A percentile compares a stretch with the other conserved stretches of the same genome.
These are phyloP conservation scores for Termitomyces sp. DNA, from an alignment of 768 basidiomycete species.

Conservation along the genomic window DNA sequence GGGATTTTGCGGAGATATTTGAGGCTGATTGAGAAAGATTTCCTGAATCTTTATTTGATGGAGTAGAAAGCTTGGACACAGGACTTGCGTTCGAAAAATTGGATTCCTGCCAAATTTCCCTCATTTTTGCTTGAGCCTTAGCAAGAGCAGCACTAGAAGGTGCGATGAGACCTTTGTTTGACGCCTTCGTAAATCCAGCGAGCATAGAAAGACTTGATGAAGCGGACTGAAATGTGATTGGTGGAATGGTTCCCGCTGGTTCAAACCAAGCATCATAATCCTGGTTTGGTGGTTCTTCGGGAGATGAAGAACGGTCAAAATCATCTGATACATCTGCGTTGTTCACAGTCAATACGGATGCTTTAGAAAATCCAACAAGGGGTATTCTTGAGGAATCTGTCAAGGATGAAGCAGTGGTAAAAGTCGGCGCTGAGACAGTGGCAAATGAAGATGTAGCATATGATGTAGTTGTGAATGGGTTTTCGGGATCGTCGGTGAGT, in stretches of 20 bases:
- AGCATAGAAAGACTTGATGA: conserved; percentile 14
- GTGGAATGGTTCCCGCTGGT: conserved; percentile 24
- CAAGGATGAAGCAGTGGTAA: conserved; percentile 18
- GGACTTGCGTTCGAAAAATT: conserved; percentile 13
- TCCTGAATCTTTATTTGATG: conserved; percentile 18
- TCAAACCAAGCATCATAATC: conserved; percentile 53
- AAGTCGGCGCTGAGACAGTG: conserved; percentile 11
- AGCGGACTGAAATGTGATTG: conserved; percentile 37
- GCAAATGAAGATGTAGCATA: conserved; percentile 3
- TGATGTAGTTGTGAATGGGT: conserved; percentile 32
- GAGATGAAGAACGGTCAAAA: conserved; percentile 33
- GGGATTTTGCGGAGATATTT: conserved; percentile 19
- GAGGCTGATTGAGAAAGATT: conserved; percentile 27
- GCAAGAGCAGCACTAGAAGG: conserved; percentile 56
- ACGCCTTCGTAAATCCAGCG: conserved; percentile 30
- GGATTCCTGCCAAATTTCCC: conserved; percentile 44
- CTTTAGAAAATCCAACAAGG: conserved; percentile 25
- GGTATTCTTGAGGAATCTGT: not conserved
- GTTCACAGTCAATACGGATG: conserved; percentile 19
- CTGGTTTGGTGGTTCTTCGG: conserved; percentile 35
- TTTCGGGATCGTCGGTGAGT: conserved; percentile 38
- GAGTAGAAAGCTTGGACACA: conserved; percentile 5
- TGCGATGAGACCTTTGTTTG: conserved; percentile 35
- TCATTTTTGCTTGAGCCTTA: conserved; percentile 51
- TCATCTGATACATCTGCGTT: conserved; percentile 14